Base-by-base conservation (phyloP, 2,329 filamentous ascomycete species). In the Claviceps sp. region DNA sequence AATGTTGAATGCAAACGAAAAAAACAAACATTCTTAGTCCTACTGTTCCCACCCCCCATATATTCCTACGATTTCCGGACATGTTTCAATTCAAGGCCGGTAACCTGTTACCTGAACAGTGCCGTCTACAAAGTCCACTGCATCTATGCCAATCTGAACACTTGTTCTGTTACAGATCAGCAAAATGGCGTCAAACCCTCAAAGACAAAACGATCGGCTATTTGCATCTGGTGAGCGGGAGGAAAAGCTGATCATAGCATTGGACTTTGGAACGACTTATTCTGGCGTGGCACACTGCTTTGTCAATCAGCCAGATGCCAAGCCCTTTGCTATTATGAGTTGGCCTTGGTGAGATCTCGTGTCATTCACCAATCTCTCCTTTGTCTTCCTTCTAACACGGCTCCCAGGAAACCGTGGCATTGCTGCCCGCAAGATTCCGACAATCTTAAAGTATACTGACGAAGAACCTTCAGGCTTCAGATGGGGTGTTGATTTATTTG, bases 191-290 rank as follows among this genome's bases (percentile, higher is more conserved):
- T 11, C 5, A 11, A 45, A n/a, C 7, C 14, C 16, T 4, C 13
- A 18, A 7, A 3, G 16, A 42, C 16, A 18, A 6, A 9, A n/a
- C n/a, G 3, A 20, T 7, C 41, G 22, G 41, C 18, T 2, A 22
- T 24, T 4, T 22, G 20, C 42, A 47, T 16, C 13, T 7, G 16
- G 18, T 5, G 26, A 47, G n/a, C 11, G 26, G n/a, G 45, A 47
- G 5, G 49, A 50, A 57, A 71, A 66, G 59, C 70, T 77, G 53
- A 68, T 77, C 48, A 68, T 77, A 55, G 74, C 72, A 22, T 71
- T 79, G 54, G 76, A 78, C 58, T 78, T 79, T 57, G 75, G 76
- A 34, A 79, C 76, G 7, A 79, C 76, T 3, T 78, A 73, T 59
- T 76, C 74, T 16, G 75, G 74, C 30, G 67, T 78, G n/a, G 73